Conservation (phyloP, 2,329 filamentous ascomycete genomes). For the Hypomyces perniciosus region DNA sequence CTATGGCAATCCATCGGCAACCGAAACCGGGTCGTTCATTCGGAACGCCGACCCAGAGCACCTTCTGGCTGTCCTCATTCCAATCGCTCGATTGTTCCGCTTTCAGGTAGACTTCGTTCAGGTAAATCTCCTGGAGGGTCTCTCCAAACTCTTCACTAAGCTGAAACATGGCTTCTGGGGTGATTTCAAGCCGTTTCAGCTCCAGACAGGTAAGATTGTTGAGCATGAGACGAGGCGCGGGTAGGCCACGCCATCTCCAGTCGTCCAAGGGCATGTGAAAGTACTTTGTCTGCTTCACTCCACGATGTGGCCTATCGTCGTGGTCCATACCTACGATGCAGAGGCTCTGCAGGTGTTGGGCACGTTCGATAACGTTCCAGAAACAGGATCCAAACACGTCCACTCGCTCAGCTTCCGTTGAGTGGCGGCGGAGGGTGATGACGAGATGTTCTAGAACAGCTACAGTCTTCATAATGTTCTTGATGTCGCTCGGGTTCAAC, state of each 20-base stretch:
- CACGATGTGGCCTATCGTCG: constrained; percentile 31
- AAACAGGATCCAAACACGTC: constrained; percentile 38
- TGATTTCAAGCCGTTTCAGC: constrained; percentile 37
- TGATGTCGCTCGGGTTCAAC: constrained; percentile 45
- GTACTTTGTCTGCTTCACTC: constrained; percentile 33
- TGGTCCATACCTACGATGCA: constrained; percentile 42
- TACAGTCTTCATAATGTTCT: constrained; percentile 41
- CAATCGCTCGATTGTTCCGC: constrained; percentile 29
- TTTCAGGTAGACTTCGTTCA: constrained; percentile 42
- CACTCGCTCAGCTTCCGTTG: constrained; percentile 29
- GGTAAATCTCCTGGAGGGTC: constrained; percentile 39
- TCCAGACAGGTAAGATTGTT: constrained; percentile 38
- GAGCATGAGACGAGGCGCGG: constrained; percentile 30
- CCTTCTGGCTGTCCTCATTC: constrained; percentile 28
- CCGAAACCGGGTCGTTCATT: constrained; percentile 33
- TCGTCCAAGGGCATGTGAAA: constrained; percentile 32
- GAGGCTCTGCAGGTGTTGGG: constrained; percentile 38
- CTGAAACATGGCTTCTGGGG: constrained; percentile 29
- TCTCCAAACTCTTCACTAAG: constrained; percentile 30
- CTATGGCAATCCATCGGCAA: constrained; percentile 38
- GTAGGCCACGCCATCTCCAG: constrained; percentile 35
- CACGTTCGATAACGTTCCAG: constrained; percentile 45
- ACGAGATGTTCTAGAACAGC: constrained; percentile 38
- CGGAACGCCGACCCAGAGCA: constrained; percentile 41
- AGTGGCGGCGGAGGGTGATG: constrained; percentile 41